Base-by-base conservation (phyloP, 2,329 filamentous ascomycete genomes). In the Uncinocarpus reesii region DNA sequence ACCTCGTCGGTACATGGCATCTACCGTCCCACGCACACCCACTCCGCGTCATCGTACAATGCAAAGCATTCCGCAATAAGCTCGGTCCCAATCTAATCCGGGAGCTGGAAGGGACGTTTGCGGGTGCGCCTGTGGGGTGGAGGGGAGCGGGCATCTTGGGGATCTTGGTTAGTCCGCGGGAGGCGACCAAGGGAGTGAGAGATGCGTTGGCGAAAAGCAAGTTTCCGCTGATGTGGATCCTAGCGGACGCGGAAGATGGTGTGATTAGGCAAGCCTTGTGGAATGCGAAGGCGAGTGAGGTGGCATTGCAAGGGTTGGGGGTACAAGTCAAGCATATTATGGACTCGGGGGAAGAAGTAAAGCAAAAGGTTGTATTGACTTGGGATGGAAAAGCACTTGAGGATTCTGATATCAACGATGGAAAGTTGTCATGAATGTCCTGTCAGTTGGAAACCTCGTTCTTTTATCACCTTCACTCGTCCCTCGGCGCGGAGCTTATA, bases 171-270 rank as follows among this genome's bases (percentile, higher is more conserved):
- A 76, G 79, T 2, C 79, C 81, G 53, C 72, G 75, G 52, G 72
- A 79, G 46, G 84, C 87, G 26, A 94, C 88, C 0, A 84, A 79
- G 59, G 90, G 89, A 1, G 80, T 93, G 2, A 71, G 85, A 49
- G 80, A 87, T 41, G 80, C 86, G 20, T 60, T 95, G 55, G 74
- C 75, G 3, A 70, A 78, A 50, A 84, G 83, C 59, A 64, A 69
- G 31, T 80, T 77, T 69, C 84, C 87, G 0, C 76, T 95, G 72
- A 80, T 81, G 0, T 93, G 70, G 69, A 63, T 71, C 57, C 62
- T 71, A 58, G 62, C 70, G 50, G 65, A 66, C 50, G 49, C 60
- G 44, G 29, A 32, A 16, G 60, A 64, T 44, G 65, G 64, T 15
- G 53, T 50, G 8, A 43, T 72, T 40, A 62, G 60, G 45, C 70